Evolutionary conservation across 73 alveolate species (phyloP).

Genomic region (Tetrahymena borealis): DNA sequence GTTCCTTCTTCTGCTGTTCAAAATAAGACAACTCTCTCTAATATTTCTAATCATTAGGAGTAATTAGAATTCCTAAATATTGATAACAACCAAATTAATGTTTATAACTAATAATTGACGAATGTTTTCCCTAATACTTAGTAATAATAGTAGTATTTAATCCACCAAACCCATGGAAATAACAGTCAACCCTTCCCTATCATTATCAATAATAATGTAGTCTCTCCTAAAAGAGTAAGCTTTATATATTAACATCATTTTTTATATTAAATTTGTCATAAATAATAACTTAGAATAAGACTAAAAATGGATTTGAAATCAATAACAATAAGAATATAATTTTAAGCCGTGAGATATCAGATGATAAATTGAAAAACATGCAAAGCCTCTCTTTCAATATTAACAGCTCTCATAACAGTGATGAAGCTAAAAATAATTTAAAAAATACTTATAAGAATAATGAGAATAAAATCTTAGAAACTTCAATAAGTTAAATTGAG

Average conservation of each 20-base stretch:
- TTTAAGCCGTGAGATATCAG: not conserved
- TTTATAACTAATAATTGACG: not conserved
- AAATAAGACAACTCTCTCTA: not conserved
- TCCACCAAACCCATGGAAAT: not conserved
- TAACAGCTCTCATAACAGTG: not conserved
- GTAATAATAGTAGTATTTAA: not conserved
- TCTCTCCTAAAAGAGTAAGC: not conserved
- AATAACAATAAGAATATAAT: not conserved
- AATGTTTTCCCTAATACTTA: not conserved
- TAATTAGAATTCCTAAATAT: not conserved
- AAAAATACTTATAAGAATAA: not conserved
- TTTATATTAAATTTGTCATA: no score
- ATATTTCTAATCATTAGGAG: not conserved
- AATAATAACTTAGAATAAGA: not conserved
- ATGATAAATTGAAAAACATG: not conserved
- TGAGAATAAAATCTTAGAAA: no score
- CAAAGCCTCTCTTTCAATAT: not conserved
- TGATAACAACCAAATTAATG: not conserved
- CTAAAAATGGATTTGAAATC: not conserved
- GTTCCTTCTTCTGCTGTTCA: not conserved
- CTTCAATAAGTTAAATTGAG: no score
- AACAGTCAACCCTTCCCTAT: not conserved
- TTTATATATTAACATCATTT: not conserved
- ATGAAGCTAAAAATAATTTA: not conserved
- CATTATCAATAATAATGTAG: not conserved